phyloP scores from a whole-genome alignment of 345 rosid genomes.

The Conringia planisiliqua region DNA sequence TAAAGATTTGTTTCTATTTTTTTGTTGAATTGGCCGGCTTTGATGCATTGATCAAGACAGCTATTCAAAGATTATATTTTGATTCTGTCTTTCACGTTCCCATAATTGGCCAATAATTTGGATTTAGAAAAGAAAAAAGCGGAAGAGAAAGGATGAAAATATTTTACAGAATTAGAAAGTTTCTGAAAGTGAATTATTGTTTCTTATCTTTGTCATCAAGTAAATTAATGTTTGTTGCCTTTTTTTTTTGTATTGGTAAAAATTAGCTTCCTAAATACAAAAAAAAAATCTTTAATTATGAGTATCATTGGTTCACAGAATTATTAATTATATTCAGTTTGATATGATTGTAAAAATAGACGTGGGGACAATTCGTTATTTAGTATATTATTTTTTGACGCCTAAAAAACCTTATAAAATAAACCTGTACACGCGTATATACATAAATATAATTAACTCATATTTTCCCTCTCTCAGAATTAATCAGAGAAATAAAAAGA shows the following conservation, averaged over 20 bases:
- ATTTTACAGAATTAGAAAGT: not conserved
- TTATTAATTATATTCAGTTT: not conserved
- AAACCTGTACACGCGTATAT: no score
- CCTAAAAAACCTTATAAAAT: no score
- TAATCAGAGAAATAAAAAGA: not conserved
- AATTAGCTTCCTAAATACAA: not conserved
- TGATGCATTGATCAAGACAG: conserved; percentile 27
- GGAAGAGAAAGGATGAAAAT: not conserved
- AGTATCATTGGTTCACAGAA: not conserved
- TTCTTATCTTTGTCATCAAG: not conserved
- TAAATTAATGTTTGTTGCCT: conserved; percentile 6
- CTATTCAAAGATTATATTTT: conserved; percentile 8
- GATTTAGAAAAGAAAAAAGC: not conserved
- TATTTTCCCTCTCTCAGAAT: not conserved
- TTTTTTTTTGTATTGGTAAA: not conserved
- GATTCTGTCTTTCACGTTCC: conserved; percentile 21
- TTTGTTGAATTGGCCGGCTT: conserved; percentile 24
- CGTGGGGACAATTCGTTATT: conserved; percentile 16
- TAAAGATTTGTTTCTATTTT: conserved; percentile 7
- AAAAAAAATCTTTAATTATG: not conserved
- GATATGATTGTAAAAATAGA: not conserved
- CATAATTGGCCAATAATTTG: conserved; percentile 10
- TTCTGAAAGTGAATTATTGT: not conserved
- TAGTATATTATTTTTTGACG: no score
- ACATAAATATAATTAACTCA: not conserved